These are phyloP conservation scores for Punctularia strigosozonata DNA, from an alignment of 768 basidiomycete genomes.

Conservation along the genomic window DNA sequence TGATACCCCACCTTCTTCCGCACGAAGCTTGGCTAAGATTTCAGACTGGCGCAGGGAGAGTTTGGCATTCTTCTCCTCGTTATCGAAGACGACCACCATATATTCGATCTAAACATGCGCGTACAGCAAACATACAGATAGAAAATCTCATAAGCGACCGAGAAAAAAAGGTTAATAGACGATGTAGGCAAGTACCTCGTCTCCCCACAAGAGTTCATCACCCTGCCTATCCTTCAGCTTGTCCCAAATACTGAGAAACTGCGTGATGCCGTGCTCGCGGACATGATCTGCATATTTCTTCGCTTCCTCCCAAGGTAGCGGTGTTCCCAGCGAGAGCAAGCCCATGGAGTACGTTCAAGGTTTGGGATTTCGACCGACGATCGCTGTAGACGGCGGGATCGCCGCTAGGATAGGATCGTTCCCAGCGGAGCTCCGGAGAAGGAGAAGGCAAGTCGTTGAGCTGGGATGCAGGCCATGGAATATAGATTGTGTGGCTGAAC, in stretches of 20 bases:
- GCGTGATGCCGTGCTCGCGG: constrained; percentile 83
- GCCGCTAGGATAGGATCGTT: too few species aligned
- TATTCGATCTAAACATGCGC: constrained; percentile 75
- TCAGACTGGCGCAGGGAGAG: constrained; percentile 93
- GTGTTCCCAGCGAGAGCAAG: constrained; percentile 84
- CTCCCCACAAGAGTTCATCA: constrained; percentile 94
- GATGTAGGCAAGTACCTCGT: constrained; percentile 57
- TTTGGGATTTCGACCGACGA: too few species aligned
- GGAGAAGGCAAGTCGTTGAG: too few species aligned
- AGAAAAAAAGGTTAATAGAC: constrained; percentile 1
- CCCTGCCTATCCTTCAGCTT: constrained; percentile 82
- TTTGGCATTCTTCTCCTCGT: constrained; percentile 66
- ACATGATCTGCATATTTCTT: constrained; percentile 85
- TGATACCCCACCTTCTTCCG: constrained; percentile 56
- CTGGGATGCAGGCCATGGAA: too few species aligned
- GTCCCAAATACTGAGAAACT: constrained; percentile 92
- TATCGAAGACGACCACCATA: constrained; percentile 83
- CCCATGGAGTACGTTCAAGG: too few species aligned
- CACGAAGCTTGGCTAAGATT: constrained; percentile 70
- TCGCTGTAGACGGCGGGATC: too few species aligned
- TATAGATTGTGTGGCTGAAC: too few species aligned
- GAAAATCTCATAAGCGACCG: constrained; percentile 2
- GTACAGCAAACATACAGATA: constrained; percentile 8
- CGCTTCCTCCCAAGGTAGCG: constrained; percentile 84
- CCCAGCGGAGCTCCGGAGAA: too few species aligned